A percentile compares a stretch with the other conserved stretches of the same genome.
Evolutionary conservation across 1,139 yeast genomes (phyloP).

Genomic region (Zygoascus sp.): DNA sequence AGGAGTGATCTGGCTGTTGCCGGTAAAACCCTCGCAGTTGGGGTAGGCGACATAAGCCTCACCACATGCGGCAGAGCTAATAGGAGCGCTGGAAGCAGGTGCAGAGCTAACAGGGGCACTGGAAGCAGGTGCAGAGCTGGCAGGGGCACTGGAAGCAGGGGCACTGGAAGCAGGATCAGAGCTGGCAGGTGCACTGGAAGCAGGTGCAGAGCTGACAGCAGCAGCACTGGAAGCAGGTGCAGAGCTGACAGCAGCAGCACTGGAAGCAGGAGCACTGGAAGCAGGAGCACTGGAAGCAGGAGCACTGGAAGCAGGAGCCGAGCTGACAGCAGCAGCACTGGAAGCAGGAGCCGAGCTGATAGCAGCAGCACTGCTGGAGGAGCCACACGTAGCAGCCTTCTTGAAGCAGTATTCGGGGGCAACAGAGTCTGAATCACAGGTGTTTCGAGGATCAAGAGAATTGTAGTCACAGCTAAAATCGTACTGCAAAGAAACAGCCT

Average conservation of each 20-base stretch:
- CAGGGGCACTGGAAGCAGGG: slow-evolving; percentile 6
- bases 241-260: slow-evolving; percentile 3
- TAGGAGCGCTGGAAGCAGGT: background rate
- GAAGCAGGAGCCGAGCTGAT: slow-evolving; percentile 6
- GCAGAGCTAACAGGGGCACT: slow-evolving; percentile 5
- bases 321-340: slow-evolving; percentile 7
- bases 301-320: slow-evolving; percentile 1
- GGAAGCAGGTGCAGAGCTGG: background rate
- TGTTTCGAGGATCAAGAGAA: background rate
- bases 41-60: too few species aligned
- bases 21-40: too few species aligned
- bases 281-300: slow-evolving; percentile 3
- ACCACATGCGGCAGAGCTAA: background rate
- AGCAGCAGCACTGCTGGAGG: background rate
- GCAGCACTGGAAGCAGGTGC: slow-evolving; percentile 4
- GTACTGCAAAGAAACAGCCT: background rate
- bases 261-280: slow-evolving; percentile 5
- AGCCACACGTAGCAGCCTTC: background rate
- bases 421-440: slow-evolving; percentile 7
- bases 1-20: background rate
- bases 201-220: too few species aligned
- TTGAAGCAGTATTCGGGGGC: slow-evolving; percentile 8
- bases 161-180: too few species aligned
- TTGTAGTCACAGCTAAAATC: slow-evolving; percentile 3
- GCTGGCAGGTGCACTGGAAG: too few species aligned